Evolutionary conservation across 108 stramenopile species (phyloP).

Genomic region (Cyclotella choctawhatcheeana): DNA sequence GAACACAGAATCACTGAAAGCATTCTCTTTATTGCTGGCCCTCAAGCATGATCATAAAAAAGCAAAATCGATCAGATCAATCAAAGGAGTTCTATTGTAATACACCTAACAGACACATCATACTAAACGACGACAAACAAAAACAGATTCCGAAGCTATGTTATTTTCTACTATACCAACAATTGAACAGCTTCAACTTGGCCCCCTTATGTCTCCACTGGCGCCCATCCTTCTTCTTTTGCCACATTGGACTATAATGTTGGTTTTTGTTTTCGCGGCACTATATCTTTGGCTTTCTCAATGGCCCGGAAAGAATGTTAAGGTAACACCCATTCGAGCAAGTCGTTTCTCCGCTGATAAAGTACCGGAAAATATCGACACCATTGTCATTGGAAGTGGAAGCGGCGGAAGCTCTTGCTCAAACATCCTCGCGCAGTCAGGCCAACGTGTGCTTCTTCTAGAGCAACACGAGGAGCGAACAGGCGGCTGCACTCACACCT

Average conservation of each 20-base stretch:
- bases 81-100: neutral
- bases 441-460: slow-evolving; percentile 64
- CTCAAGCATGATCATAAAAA: neutral
- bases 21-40: neutral
- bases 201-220: slow-evolving; percentile 5
- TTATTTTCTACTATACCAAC: slow-evolving; percentile 2
- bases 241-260: slow-evolving; percentile 18
- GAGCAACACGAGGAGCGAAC: slow-evolving; percentile 72
- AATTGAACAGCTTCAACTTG: neutral
- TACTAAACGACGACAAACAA: neutral
- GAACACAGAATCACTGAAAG: neutral
- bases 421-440: slow-evolving; percentile 65
- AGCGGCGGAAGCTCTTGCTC: slow-evolving; percentile 70
- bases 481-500: slow-evolving; percentile 65
- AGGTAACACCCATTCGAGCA: slow-evolving; percentile 46
- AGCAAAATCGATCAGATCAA: neutral
- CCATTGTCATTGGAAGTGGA: slow-evolving; percentile 75
- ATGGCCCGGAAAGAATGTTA: slow-evolving; percentile 39
- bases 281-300: slow-evolving; percentile 27
- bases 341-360: slow-evolving; percentile 43
- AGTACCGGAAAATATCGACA: slow-evolving; percentile 56
- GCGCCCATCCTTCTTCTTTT: slow-evolving; percentile 14
- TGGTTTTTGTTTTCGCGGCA: slow-evolving; percentile 14
- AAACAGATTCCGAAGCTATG: neutral
- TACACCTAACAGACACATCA: neutral